phyloP scores from a whole-genome alignment of 1,139 yeast genomes.

The Taphrina deformans region DNA sequence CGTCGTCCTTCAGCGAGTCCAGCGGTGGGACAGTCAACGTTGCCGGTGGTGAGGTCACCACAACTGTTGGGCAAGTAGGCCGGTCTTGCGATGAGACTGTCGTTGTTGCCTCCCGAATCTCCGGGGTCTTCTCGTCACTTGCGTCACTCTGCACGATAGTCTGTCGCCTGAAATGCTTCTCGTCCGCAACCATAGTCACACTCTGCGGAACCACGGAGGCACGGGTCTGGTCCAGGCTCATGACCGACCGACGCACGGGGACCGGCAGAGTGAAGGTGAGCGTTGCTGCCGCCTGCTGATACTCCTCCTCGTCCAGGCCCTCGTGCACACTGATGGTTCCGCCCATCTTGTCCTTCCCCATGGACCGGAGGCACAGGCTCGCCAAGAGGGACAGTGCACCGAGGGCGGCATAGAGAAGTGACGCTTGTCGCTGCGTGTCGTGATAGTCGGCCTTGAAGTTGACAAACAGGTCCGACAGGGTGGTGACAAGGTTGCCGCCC shows the following conservation, averaged over 20 bases:
- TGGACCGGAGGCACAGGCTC: neutral
- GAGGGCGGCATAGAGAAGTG: neutral
- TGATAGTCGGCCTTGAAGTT: neutral
- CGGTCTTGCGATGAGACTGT: neutral
- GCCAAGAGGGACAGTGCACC: conserved; percentile 6
- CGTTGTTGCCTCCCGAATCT: neutral
- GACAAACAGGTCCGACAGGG: neutral
- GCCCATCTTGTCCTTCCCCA: neutral
- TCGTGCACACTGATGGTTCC: neutral
- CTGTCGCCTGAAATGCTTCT: neutral
- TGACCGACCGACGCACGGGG: neutral
- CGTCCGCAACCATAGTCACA: neutral
- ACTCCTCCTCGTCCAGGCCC: neutral
- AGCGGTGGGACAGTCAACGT: neutral
- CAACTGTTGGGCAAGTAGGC: neutral
- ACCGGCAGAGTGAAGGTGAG: neutral
- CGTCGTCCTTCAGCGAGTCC: neutral
- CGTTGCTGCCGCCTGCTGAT: neutral
- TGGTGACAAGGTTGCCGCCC: neutral
- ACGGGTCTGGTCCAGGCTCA: neutral
- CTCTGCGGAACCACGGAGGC: neutral
- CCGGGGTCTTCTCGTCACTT: neutral
- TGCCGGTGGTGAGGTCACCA: neutral
- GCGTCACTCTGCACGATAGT: neutral
- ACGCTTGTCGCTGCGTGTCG: conserved; percentile 7